phyloP scores from a whole-genome alignment of 1,284 basidiomycete species.

The Albatrellus sp. region DNA sequence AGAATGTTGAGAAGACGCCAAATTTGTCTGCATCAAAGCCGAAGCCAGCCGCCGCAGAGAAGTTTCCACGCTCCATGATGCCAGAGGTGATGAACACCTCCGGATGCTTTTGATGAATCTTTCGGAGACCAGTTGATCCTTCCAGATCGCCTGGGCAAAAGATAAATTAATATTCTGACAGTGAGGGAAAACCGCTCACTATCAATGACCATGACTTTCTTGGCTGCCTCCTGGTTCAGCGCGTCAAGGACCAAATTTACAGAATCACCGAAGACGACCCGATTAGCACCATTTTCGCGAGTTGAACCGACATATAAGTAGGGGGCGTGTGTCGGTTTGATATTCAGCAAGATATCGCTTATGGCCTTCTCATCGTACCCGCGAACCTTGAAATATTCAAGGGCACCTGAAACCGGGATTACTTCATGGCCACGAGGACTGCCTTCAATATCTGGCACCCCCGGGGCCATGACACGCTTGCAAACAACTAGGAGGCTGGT shows the following conservation, averaged over 20 bases:
- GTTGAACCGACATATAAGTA: constrained; percentile 59
- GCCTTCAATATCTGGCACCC: constrained; percentile 68
- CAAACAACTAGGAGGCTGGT: constrained; percentile 35
- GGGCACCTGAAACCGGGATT: constrained; percentile 64
- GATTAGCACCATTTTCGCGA: constrained; percentile 66
- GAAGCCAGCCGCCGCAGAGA: constrained; percentile 78
- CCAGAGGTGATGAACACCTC: constrained; percentile 77
- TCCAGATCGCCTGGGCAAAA: constrained; percentile 53
- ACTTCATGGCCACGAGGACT: constrained; percentile 73
- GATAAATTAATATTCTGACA: constrained; percentile 2
- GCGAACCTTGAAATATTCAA: constrained; percentile 57
- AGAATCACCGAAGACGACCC: constrained; percentile 74
- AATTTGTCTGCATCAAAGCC: constrained; percentile 67
- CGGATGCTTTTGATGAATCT: constrained; percentile 78
- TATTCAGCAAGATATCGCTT: constrained; percentile 45
- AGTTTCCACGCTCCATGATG: constrained; percentile 76
- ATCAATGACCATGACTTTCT: constrained; percentile 78
- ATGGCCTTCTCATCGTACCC: constrained; percentile 48
- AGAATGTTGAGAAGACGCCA: constrained; percentile 79
- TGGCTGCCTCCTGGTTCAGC: constrained; percentile 62
- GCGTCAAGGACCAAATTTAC: constrained; percentile 67
- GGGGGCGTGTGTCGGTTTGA: constrained; percentile 45
- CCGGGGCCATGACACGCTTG: constrained; percentile 74
- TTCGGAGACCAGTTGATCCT: constrained; percentile 77
- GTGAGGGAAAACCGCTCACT: constrained; percentile 29